Evolutionary conservation across 768 basidiomycete genomes (phyloP), one percentile per base, ranked within the genome.

Genomic region (Pleurotus tuber-regium): DNA sequence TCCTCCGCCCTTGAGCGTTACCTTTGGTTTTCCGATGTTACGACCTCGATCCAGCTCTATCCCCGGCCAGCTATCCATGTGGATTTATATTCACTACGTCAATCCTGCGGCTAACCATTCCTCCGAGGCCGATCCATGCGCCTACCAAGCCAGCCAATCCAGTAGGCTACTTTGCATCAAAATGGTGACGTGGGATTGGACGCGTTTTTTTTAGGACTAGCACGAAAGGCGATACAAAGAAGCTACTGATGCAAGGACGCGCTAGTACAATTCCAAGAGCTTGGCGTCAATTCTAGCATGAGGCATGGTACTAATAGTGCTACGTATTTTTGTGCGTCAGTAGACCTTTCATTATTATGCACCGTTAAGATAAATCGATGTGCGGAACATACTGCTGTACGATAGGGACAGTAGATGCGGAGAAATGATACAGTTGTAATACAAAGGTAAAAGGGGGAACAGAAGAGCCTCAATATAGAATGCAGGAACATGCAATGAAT

Each of bases 221-320:
- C 23, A 31, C 31, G 30, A 33, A 24, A 19, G 46, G 31, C 35
- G 31, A 48, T 21, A 31, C n/a, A 12, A 46, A 46, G 28, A 26
- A 23, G n/a, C 28, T 29, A 46, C 21, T 26, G 29, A 29, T 31
- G 46, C 30, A 48, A n/a, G n/a, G n/a, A n/a, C n/a, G n/a, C 46
- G 29, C 31, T 48, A 33, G 9, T n/a, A n/a, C n/a, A n/a, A n/a
- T n/a, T n/a, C n/a, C n/a, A n/a, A 24, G 21, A 26, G 30, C 46
- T 48, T 31, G 29, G 31, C 46, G 46, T 31, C 46, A 48, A n/a
- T n/a, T n/a, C 23, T 9, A 35, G 11, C 46, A 48, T 30, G 46
- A 48, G 29, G 46, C 46, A 48, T n/a, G n/a, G n/a, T n/a, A n/a
- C n/a, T 16, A 28, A 14, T 11, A 28, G 16, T 43, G 43, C 43